phyloP scores from a whole-genome alignment of 1,284 basidiomycete genomes.

The Tremellales sp. region DNA sequence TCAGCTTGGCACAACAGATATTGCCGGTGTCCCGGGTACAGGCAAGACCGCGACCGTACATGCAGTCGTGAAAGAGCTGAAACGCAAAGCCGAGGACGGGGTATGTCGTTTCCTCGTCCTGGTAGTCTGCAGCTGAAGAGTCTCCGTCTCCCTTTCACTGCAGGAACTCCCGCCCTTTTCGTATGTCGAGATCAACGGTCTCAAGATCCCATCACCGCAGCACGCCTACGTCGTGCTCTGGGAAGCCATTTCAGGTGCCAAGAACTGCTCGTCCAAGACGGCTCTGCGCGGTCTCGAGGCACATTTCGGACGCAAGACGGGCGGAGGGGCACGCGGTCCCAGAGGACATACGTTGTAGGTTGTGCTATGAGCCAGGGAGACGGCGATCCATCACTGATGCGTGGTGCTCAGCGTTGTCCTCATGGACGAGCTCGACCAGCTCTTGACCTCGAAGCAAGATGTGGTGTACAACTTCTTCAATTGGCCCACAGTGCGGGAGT shows the following conservation, averaged over 20 bases:
- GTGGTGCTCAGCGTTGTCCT: slow-evolving; percentile 69
- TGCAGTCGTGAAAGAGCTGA: slow-evolving; percentile 80
- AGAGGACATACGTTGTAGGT: slow-evolving; percentile 49
- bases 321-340: slow-evolving; percentile 43
- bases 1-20: slow-evolving; percentile 57
- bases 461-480: slow-evolving; percentile 99
- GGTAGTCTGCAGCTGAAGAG: neutral
- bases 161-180: slow-evolving; percentile 90
- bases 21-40: slow-evolving; percentile 95
- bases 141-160: neutral
- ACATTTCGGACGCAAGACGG: slow-evolving; percentile 43
- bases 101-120: slow-evolving; percentile 50
- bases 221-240: slow-evolving; percentile 85
- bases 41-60: slow-evolving; percentile 98
- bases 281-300: slow-evolving; percentile 46
- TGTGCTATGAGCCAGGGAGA: neutral
- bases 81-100: slow-evolving; percentile 73
- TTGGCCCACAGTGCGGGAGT: slow-evolving; percentile 87
- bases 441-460: slow-evolving; percentile 92
- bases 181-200: slow-evolving; percentile 97
- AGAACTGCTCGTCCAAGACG: slow-evolving; percentile 54
- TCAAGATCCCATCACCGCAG: slow-evolving; percentile 82
- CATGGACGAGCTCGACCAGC: slow-evolving; percentile 97
- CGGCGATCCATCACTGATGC: neutral
- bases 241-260: slow-evolving; percentile 77